Conservation (phyloP, 352 stramenopile species). For the Phytophthora cactorum region DNA sequence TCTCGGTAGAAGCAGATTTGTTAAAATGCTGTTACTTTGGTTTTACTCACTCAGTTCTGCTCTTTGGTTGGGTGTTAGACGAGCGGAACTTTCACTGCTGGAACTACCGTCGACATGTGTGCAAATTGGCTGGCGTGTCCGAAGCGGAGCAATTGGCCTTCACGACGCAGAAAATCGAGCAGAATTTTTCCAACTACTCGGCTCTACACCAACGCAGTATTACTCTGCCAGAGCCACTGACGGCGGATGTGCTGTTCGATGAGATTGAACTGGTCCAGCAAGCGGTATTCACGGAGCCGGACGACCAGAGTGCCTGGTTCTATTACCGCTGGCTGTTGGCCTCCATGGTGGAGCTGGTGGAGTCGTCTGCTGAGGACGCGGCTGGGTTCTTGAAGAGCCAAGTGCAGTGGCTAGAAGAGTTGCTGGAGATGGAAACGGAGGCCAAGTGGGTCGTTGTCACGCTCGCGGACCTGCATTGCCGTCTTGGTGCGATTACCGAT, state of each 20-base stretch:
- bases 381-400: conserved; percentile 71
- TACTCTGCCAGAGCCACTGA: conserved; percentile 38
- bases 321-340: conserved; percentile 96
- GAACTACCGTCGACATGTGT: conserved; percentile 94
- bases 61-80: conserved; percentile 68
- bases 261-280: conserved; percentile 92
- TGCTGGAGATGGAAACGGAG: conserved; percentile 82
- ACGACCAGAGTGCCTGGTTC: conserved; percentile 99
- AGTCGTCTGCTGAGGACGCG: conserved; percentile 46
- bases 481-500: conserved; percentile 36
- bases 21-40: conserved; percentile 3
- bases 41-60: conserved; percentile 27
- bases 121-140: conserved; percentile 53
- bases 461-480: conserved; percentile 58
- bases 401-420: conserved; percentile 78
- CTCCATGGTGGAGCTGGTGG: conserved; percentile 65
- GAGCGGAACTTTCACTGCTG: conserved; percentile 99
- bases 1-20: background rate
- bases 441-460: conserved; percentile 83
- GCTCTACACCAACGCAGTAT: conserved; percentile 77
- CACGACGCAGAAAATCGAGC: conserved; percentile 94
- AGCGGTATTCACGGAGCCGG: conserved; percentile 98
- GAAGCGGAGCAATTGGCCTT: conserved; percentile 92
- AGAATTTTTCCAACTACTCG: conserved; percentile 99
- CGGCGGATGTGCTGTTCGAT: conserved; percentile 49